phyloP scores from a whole-genome alignment of 192 early-diverging fungal genomes.

The Fimicolochytrium jonesii region DNA sequence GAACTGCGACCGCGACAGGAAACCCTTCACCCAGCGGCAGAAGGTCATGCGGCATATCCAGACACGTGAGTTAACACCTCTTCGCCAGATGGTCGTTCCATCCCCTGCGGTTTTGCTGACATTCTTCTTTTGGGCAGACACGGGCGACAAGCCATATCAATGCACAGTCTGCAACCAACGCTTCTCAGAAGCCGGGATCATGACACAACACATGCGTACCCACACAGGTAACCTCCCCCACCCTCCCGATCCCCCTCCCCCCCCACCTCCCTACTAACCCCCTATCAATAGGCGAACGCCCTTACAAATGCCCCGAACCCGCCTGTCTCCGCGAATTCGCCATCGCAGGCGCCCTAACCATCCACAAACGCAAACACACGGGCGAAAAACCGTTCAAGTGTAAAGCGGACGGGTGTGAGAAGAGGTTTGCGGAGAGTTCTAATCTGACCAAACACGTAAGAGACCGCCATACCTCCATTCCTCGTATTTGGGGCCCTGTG shows the following conservation, averaged over 20 bases:
- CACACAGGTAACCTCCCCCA: conserved; percentile 39
- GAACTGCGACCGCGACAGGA: conserved; percentile 33
- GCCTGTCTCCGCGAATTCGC: conserved; percentile 71
- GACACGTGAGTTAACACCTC: conserved; percentile 59
- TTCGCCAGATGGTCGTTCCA: no score
- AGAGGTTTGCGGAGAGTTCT: conserved; percentile 57
- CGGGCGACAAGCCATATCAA: conserved; percentile 74
- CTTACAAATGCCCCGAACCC: conserved; percentile 52
- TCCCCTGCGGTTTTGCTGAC: no score
- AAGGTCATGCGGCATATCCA: conserved; percentile 72
- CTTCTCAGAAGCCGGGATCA: conserved; percentile 75
- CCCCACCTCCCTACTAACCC: no score
- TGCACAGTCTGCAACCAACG: conserved; percentile 71
- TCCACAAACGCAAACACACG: conserved; percentile 74
- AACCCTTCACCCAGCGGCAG: conserved; percentile 41
- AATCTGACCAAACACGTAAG: conserved; percentile 47
- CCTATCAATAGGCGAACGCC: conserved; percentile 39
- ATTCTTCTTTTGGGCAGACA: no score
- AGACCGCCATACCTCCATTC: not conserved
- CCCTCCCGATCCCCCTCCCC: no score
- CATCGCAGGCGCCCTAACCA: conserved; percentile 70
- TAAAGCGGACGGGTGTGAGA: conserved; percentile 59
- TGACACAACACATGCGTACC: conserved; percentile 54
- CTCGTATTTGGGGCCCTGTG: not conserved
- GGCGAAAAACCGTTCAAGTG: conserved; percentile 79